Percentiles rank a stretch among this genome's conserved stretches.
These are phyloP conservation scores for Aspergillus aculeatus DNA, from an alignment of 2,329 filamentous ascomycete species.

Conservation along the genomic window DNA sequence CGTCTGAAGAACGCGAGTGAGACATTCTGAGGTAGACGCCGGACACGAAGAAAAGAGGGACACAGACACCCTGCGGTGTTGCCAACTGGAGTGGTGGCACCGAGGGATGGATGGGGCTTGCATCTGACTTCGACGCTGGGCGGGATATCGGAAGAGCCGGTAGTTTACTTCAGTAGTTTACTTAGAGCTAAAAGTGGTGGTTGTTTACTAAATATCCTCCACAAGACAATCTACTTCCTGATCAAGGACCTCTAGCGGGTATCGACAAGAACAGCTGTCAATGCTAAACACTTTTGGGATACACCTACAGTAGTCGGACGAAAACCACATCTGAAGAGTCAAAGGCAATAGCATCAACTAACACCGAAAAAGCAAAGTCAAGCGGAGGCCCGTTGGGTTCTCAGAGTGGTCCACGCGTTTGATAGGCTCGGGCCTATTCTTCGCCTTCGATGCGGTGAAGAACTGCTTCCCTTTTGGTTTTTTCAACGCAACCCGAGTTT, in stretches of 20 bases:
- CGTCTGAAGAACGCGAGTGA: background rate
- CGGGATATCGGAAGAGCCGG: background rate
- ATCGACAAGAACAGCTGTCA: background rate
- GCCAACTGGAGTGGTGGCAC: background rate
- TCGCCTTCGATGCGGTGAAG: constrained; percentile 33
- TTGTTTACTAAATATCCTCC: no score
- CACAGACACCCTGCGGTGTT: background rate
- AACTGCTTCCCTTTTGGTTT: constrained; percentile 13
- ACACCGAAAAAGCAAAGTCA: constrained; percentile 5
- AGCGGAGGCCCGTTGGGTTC: constrained; percentile 3
- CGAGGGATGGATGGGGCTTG: background rate
- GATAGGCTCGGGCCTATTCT: constrained; percentile 17
- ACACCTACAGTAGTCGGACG: background rate
- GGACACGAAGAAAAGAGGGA: background rate
- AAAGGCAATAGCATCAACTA: background rate
- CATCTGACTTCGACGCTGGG: background rate
- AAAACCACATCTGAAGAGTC: background rate
- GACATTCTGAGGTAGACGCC: background rate
- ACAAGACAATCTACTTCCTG: no score
- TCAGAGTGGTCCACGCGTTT: constrained; percentile 8
- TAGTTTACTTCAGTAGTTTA: background rate
- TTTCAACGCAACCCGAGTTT: constrained; percentile 13
- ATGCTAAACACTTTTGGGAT: background rate
- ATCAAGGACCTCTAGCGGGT: background rate
- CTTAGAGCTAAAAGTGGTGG: no score